These are phyloP conservation scores for Solanum neorickii DNA, from an alignment of 257 asterid genomes.

Conservation along the genomic window DNA sequence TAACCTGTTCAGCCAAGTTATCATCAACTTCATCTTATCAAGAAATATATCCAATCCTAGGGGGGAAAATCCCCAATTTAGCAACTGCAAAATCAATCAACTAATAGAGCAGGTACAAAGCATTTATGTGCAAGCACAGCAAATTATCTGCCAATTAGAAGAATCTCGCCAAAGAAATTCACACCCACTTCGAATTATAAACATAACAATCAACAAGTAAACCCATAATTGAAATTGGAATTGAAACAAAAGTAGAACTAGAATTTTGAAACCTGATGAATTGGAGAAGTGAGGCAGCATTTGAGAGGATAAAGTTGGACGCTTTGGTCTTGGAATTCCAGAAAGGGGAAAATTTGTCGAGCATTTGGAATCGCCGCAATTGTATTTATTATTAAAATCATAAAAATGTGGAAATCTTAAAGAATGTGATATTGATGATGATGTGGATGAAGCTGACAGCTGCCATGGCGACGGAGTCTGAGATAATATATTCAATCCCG, in stretches of 20 bases:
- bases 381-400: conserved; percentile 1
- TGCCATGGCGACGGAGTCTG: conserved; percentile 25
- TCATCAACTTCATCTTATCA: neutral
- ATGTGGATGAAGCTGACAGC: conserved; percentile 30
- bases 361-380: conserved; percentile 8
- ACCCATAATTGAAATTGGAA: neutral
- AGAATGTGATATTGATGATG: conserved; percentile 8
- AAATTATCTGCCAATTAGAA: neutral
- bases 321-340: conserved; percentile 11
- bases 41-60: neutral
- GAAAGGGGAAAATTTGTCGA: neutral
- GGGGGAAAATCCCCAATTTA: neutral
- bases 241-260: neutral
- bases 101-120: neutral
- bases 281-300: conserved; percentile 15
- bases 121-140: neutral
- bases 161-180: neutral
- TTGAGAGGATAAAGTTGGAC: conserved; percentile 8
- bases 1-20: neutral
- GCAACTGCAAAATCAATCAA: neutral
- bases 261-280: conserved; percentile 32
- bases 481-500: conserved; percentile 46
- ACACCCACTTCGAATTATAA: neutral
- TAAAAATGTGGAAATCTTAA: conserved; percentile 6
- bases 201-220: neutral